Evolutionary conservation across 345 rosid genomes (phyloP), one percentile per base, ranked within the genome.

Genomic region (Geranium brycei): DNA sequence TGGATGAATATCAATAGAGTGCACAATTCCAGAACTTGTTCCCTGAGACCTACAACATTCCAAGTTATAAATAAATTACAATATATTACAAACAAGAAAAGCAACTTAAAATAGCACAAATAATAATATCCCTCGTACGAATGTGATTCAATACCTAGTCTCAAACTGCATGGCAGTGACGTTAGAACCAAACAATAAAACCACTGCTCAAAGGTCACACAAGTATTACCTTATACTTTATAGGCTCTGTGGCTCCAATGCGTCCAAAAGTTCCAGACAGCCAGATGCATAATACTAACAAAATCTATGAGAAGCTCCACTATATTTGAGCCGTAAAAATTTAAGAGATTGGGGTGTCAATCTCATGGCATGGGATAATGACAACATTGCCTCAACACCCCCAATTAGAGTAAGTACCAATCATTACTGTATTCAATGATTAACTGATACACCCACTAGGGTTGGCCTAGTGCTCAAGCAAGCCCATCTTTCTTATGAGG

Each of bases 1-100:
- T 62, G 93, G 87, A 76, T 89, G 97, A 76, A 92, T 82, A 75
- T 92, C 97, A 73, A 92, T 67, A 1, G 97, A 89, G 72, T 89
- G 97, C 12, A 89, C 76, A 67, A 89, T 66, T 18, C 93, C 98
- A 67, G 85, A 80, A 64, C 76, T 73, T 72, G 68, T 81, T 40
- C 87, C 95, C 65, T 78, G 84, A 69, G 78, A 70, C 85, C 96
- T 92, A 76, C 73, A 79, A 73, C 13, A 70, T 53, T 58, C 69
- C 38, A 13, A 11, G 28, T 31, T n/a, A 69, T 19, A 5, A 28
- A 61, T 28, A 57, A 11, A 35, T n/a, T 38, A 62, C 51, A 69
- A 58, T 12, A 17, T 55, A 28, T 17, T 32, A 28, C 66, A 57
- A 38, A 18, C 57, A 31, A 19, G 47, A 65, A 16, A 47, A 58